Conservation (phyloP, 140 eudicot species). For the Erigeron philadelphicus region DNA sequence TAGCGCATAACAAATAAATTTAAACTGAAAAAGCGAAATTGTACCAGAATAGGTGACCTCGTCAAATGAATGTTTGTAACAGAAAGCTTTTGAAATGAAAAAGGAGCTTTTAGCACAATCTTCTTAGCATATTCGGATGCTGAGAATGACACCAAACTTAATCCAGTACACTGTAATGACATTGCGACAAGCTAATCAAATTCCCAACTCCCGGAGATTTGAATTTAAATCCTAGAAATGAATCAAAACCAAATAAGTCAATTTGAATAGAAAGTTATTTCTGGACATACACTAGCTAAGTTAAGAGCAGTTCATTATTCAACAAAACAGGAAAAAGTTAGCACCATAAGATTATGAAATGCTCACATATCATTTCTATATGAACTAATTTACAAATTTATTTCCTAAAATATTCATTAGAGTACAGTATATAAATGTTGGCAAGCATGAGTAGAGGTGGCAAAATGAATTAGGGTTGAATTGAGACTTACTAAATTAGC, state of each 20-base stretch:
- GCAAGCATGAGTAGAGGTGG: too few relatives aligned
- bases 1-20: slow-evolving; percentile 10
- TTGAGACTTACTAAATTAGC: too few relatives aligned
- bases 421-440: too few relatives aligned
- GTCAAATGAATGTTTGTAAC: slow-evolving; percentile 20
- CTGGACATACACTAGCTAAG: too few relatives aligned
- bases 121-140: slow-evolving; percentile 20
- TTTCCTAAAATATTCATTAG: too few relatives aligned
- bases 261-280: not conserved
- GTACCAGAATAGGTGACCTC: slow-evolving; percentile 19
- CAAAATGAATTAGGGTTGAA: too few relatives aligned
- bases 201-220: slow-evolving; percentile 13
- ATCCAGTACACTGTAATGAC: slow-evolving; percentile 28
- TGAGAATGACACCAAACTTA: slow-evolving; percentile 22
- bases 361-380: too few relatives aligned
- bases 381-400: too few relatives aligned
- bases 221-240: slow-evolving; percentile 14
- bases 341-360: too few relatives aligned
- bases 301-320: too few relatives aligned
- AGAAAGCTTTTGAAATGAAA: slow-evolving; percentile 20
- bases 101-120: slow-evolving; percentile 12
- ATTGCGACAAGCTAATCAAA: slow-evolving; percentile 17
- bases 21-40: slow-evolving; percentile 2
- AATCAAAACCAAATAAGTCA: not conserved
- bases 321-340: too few relatives aligned